Evolutionary conservation across 345 rosid species (phyloP), one percentile per base, ranked within the genome.

Genomic region (Salix caprea): DNA sequence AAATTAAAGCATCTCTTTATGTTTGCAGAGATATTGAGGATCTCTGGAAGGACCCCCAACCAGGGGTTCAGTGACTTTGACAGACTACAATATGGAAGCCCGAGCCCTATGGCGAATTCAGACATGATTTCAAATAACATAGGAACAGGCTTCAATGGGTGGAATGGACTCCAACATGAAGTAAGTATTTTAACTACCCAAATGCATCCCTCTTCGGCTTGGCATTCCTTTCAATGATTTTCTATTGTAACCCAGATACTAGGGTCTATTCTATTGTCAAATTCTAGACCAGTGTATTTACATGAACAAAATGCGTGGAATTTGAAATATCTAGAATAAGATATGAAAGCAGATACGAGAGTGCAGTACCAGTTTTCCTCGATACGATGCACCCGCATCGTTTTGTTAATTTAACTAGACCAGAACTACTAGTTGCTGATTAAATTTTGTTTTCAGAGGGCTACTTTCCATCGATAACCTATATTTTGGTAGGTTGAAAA

Each of bases 41-140:
- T 91, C 39, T 86, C 89, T 9, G 94, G 92, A 67, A 86, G 89
- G 90, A 82, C 83, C 84, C 88, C 94, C 67, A 94, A 88, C 90
- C 95, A 89, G 90, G 97, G 92, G 9, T 91, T 88, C 65, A 84
- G 87, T 46, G 95, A 94, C 76, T 75, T 90, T 74, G 98, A 94
- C 82, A 76, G 97, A 79, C 75, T 90, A 83, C 78, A 93, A 75
- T 90, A 88, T 75, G 88, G 98, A 85, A 94, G 94, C 82, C 93
- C 94, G n/a, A 90, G 95, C 86, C 97, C 95, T 72, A 91, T 94
- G 98, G 97, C 95, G 77, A 90, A 95, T 84, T 91, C 97, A 75
- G 91, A 86, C 80, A 88, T 85, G 30, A 83, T 91, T 76, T 85
- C 96, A 46, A 91, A 88, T 81, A 86, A 81, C 81, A 75, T 88